Conservation (phyloP, 2,329 filamentous ascomycete genomes). For the Alternaria novae-zelandiae region DNA sequence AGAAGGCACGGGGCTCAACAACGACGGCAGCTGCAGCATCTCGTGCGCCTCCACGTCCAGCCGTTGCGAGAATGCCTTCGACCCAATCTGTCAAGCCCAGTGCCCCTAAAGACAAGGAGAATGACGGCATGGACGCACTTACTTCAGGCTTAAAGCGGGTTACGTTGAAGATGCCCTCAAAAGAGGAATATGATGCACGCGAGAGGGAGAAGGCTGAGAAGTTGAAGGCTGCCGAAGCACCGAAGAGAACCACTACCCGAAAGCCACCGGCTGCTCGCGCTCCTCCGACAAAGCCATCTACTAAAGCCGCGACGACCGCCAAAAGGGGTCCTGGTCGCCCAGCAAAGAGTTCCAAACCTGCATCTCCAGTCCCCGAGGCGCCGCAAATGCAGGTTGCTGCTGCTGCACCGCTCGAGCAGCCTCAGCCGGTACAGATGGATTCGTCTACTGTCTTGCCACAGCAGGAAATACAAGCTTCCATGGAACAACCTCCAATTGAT, state of each 20-base stretch:
- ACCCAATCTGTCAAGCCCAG: conserved; percentile 36
- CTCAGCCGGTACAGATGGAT: conserved; percentile 33
- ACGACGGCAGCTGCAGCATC: conserved; percentile 45
- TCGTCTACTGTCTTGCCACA: conserved; percentile 13
- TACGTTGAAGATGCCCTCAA: conserved; percentile 64
- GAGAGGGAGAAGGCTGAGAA: conserved; percentile 55
- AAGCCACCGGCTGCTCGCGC: conserved; percentile 32
- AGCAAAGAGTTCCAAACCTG: conserved; percentile 31
- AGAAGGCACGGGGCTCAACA: conserved; percentile 63
- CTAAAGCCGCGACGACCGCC: conserved; percentile 22
- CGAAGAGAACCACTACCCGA: conserved; percentile 39
- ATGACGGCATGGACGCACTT: conserved; percentile 56
- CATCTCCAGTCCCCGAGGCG: conserved; percentile 38
- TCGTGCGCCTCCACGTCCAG: conserved; percentile 43
- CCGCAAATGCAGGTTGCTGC: conserved; percentile 32
- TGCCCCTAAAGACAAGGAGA: conserved; percentile 31
- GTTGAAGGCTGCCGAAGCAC: conserved; percentile 43
- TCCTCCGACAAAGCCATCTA: conserved; percentile 15
- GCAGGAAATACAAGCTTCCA: not conserved
- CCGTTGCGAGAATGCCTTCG: conserved; percentile 52
- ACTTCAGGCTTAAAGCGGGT: conserved; percentile 63
- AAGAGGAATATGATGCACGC: conserved; percentile 62
- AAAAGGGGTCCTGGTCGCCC: conserved; percentile 37
- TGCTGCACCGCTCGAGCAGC: conserved; percentile 32
- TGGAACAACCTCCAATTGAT: conserved; percentile 1